phyloP scores from a whole-genome alignment of 2,329 filamentous ascomycete genomes.

The Fusarium subtropicale region DNA sequence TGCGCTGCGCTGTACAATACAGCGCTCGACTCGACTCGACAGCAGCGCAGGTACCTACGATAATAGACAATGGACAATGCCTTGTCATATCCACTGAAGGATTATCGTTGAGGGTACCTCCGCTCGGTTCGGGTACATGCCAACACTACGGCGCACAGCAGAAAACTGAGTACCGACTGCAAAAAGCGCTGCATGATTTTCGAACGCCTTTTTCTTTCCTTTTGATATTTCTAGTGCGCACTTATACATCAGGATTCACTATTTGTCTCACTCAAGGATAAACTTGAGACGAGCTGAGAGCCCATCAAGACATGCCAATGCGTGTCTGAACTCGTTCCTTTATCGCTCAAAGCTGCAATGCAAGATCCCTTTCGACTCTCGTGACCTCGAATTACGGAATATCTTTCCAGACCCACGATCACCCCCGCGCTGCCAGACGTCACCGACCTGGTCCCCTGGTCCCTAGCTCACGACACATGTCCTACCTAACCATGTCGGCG shows the following conservation, averaged over 20 bases:
- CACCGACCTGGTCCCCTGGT: slow-evolving; percentile 28
- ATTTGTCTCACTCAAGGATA: slow-evolving; percentile 15
- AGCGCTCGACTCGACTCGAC: slow-evolving; percentile 4
- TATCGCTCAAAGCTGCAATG: slow-evolving; percentile 12
- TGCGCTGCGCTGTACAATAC: background rate
- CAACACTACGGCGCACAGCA: slow-evolving; percentile 18
- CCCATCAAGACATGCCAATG: slow-evolving; percentile 19
- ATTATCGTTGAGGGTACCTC: background rate
- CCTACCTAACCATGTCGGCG: slow-evolving; percentile 27
- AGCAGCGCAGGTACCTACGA: background rate
- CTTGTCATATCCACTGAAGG: slow-evolving; percentile 9
- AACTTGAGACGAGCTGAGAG: background rate
- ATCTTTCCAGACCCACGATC: slow-evolving; percentile 20
- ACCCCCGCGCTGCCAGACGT: slow-evolving; percentile 43
- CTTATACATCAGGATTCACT: background rate
- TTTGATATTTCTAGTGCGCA: slow-evolving; percentile 1
- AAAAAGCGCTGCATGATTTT: slow-evolving; percentile 23
- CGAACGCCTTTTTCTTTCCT: background rate
- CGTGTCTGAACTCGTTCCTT: slow-evolving; percentile 14
- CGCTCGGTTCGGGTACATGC: slow-evolving; percentile 20
- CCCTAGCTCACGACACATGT: slow-evolving; percentile 34
- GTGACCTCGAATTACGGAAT: slow-evolving; percentile 37
- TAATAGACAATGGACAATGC: slow-evolving; percentile 6
- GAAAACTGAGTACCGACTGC: slow-evolving; percentile 11
- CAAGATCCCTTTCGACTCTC: slow-evolving; percentile 28